Evolutionary conservation across 257 asterid species (phyloP).

Genomic region (Orobanche coerulescens): DNA sequence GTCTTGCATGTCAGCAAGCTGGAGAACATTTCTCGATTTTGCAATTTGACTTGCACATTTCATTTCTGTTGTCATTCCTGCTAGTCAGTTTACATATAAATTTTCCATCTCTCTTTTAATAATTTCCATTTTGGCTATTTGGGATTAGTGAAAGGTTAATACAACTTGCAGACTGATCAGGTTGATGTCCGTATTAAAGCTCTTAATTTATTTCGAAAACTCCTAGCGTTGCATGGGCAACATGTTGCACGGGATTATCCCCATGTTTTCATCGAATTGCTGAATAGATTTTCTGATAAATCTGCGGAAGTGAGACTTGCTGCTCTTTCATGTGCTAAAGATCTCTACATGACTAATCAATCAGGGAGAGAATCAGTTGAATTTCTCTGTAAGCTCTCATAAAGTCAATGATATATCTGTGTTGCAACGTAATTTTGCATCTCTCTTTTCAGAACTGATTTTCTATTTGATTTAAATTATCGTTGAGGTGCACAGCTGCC

Average conservation of each 20-base stretch:
- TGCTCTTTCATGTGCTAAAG: slow-evolving; percentile 76
- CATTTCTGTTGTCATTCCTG: slow-evolving; percentile 1
- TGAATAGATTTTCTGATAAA: slow-evolving; percentile 78
- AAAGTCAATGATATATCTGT: slow-evolving; percentile 14
- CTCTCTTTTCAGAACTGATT: slow-evolving; percentile 6
- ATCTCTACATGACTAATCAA: slow-evolving; percentile 43
- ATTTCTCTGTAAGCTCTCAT: slow-evolving; percentile 54
- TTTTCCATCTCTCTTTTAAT: slow-evolving; percentile 13
- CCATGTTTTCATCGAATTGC: slow-evolving; percentile 45
- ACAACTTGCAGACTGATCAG: slow-evolving; percentile 74
- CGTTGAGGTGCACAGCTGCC: slow-evolving; percentile 48
- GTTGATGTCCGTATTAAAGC: slow-evolving; percentile 91
- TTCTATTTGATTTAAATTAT: slow-evolving; percentile 18
- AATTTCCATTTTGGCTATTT: slow-evolving; percentile 21
- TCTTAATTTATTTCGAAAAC: slow-evolving; percentile 51
- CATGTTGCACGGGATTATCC: slow-evolving; percentile 51
- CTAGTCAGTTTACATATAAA: neutral
- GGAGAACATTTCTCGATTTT: neutral
- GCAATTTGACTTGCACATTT: slow-evolving; percentile 4
- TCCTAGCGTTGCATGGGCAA: slow-evolving; percentile 45
- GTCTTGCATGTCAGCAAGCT: neutral
- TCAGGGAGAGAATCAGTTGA: slow-evolving; percentile 50
- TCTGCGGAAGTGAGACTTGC: slow-evolving; percentile 70
- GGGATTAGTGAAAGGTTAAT: slow-evolving; percentile 20
- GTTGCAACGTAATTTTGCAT: slow-evolving; percentile 13